Percentiles rank a stretch among this genome's conserved stretches.
Conservation (phyloP, 2,329 filamentous ascomycete genomes). For the Hymenoscyphus scutula region DNA sequence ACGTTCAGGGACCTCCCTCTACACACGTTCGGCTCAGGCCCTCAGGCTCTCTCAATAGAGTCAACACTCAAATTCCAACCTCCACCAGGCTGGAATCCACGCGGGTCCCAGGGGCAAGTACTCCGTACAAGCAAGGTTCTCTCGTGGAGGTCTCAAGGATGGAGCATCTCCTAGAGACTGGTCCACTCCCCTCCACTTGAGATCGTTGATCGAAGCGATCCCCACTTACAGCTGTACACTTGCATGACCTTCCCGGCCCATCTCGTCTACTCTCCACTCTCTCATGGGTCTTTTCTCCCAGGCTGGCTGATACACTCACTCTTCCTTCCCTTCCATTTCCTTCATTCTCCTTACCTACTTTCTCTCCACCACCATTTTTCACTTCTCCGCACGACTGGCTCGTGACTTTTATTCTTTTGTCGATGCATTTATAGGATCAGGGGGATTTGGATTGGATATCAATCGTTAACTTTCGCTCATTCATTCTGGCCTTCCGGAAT, state of each 20-base stretch:
- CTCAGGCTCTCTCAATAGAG: no score
- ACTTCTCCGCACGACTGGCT: conserved; percentile 35
- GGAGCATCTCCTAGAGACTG: no score
- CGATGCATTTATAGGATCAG: conserved; percentile 19
- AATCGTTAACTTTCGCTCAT: not conserved
- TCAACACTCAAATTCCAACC: not conserved
- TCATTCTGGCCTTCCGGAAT: conserved; percentile 24
- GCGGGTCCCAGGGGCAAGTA: not conserved
- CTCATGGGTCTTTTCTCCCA: conserved; percentile 1
- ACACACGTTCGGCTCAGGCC: not conserved
- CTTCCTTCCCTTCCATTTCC: conserved; percentile 20
- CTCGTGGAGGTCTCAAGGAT: not conserved
- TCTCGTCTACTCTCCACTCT: not conserved
- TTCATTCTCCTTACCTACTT: conserved; percentile 22
- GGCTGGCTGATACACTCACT: conserved; percentile 5
- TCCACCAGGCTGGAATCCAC: no score
- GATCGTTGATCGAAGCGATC: not conserved
- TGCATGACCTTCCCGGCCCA: no score
- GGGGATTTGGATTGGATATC: conserved; percentile 11
- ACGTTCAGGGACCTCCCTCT: not conserved
- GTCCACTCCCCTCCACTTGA: not conserved
- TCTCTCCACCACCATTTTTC: conserved; percentile 18
- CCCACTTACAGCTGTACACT: not conserved
- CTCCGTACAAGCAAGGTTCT: not conserved
- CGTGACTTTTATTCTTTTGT: conserved; percentile 31